Percentiles rank a stretch among this genome's conserved stretches.
Evolutionary conservation across 495 filamentous ascomycete genomes (phyloP).

Genomic region (Lophiotrema nucula): DNA sequence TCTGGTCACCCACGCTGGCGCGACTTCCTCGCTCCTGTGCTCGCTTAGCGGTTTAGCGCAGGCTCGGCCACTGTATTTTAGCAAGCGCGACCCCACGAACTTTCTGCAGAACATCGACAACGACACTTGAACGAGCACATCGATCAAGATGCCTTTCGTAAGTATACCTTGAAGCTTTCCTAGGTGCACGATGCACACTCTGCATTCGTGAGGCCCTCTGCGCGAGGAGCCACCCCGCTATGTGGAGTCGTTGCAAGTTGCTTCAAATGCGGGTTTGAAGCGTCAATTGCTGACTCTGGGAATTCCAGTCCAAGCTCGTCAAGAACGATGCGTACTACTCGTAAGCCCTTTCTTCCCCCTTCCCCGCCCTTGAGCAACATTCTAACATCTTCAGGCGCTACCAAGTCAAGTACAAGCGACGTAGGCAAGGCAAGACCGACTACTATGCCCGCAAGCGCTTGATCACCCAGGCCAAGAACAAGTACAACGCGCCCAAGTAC

Average conservation of each 20-base stretch:
- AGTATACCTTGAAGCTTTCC: conserved; percentile 27
- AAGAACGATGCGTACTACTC: conserved; percentile 98
- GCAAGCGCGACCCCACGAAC: too few relatives aligned
- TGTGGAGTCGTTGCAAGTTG: conserved; percentile 89
- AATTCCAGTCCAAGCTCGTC: conserved; percentile 80
- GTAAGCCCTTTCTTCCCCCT: conserved; percentile 52
- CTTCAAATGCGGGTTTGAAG: conserved; percentile 89
- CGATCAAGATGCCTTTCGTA: conserved; percentile 47
- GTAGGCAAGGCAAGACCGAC: conserved; percentile 96
- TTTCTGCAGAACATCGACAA: conserved; percentile 5
- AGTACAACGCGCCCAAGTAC: conserved; percentile 99
- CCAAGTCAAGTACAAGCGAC: conserved; percentile 99
- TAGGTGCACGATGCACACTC: neutral
- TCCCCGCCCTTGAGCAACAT: conserved; percentile 12
- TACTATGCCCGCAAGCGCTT: conserved; percentile 99
- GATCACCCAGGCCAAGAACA: conserved; percentile 99
- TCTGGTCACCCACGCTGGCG: too few relatives aligned
- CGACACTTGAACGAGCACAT: conserved; percentile 11
- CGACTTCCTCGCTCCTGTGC: too few relatives aligned
- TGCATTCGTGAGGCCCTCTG: conserved; percentile 5
- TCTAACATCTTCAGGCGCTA: conserved; percentile 54
- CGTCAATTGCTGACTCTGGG: conserved; percentile 96
- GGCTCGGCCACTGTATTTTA: too few relatives aligned
- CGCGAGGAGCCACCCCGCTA: conserved; percentile 7
- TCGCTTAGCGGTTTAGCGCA: too few relatives aligned